These are phyloP conservation scores for Calycina marina DNA, from an alignment of 2,329 filamentous ascomycete genomes.

Conservation along the genomic window DNA sequence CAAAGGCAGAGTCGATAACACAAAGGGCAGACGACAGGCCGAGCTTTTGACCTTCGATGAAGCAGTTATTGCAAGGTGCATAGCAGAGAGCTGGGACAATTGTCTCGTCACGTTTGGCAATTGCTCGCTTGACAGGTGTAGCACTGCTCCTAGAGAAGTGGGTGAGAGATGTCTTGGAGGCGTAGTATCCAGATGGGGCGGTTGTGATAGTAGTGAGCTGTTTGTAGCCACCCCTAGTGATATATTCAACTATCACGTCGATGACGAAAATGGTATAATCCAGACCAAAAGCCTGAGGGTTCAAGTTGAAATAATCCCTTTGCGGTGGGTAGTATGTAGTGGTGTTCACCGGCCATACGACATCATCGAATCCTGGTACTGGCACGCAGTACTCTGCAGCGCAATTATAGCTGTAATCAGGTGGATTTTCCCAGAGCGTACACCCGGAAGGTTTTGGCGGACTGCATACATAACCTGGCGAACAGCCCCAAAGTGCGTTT, in stretches of 20 bases:
- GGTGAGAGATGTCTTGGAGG: conserved; percentile 33
- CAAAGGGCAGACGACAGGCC: conserved; percentile 38
- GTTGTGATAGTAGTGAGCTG: conserved; percentile 31
- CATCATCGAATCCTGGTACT: conserved; percentile 17
- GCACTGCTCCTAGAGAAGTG: conserved; percentile 18
- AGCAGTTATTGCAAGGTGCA: conserved; percentile 35
- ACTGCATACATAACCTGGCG: conserved; percentile 28
- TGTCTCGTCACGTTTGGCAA: conserved; percentile 26
- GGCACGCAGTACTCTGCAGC: conserved; percentile 26
- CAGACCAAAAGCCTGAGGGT: conserved; percentile 46
- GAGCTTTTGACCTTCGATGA: conserved; percentile 28
- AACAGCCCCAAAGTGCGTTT: conserved; percentile 28
- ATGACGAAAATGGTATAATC: conserved; percentile 45
- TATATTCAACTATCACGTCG: conserved; percentile 24
- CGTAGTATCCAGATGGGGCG: conserved; percentile 33
- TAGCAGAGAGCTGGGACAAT: conserved; percentile 35
- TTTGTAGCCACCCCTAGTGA: conserved; percentile 10
- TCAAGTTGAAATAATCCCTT: conserved; percentile 48
- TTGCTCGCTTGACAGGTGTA: conserved; percentile 1
- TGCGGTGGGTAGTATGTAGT: conserved; percentile 37
- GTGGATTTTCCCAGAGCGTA: conserved; percentile 26
- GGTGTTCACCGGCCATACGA: conserved; percentile 29
- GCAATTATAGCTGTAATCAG: conserved; percentile 25
- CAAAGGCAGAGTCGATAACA: conserved; percentile 27
- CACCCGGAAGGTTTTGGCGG: conserved; percentile 26